phyloP scores from a whole-genome alignment of 352 stramenopile genomes.

The Globisporangium perplexum region DNA sequence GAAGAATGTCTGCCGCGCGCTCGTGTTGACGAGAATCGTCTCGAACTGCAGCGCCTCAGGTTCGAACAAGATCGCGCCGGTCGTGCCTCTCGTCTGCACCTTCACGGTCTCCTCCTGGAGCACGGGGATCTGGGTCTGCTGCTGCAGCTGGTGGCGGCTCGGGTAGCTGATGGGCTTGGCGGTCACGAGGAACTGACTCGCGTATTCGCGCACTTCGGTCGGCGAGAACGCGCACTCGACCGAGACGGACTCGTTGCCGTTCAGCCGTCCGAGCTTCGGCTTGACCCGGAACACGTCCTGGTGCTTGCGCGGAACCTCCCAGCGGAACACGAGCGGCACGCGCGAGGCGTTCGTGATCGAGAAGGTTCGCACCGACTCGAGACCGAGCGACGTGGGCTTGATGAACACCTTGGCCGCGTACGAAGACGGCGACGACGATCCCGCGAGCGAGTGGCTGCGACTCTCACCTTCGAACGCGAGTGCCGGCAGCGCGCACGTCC shows the following conservation, averaged over 20 bases:
- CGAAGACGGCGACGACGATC: not conserved
- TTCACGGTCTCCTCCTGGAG: constrained; percentile 60
- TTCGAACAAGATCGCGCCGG: constrained; percentile 75
- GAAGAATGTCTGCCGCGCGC: constrained; percentile 45
- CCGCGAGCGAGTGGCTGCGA: constrained; percentile 3
- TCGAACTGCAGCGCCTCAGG: constrained; percentile 62
- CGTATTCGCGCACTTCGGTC: constrained; percentile 64
- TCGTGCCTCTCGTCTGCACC: constrained; percentile 66
- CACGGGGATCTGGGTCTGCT: constrained; percentile 23
- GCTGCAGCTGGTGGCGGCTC: constrained; percentile 15
- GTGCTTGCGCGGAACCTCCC: constrained; percentile 56
- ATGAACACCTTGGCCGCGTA: constrained; percentile 58
- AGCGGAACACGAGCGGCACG: constrained; percentile 84
- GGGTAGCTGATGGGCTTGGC: constrained; percentile 71
- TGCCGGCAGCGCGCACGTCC: constrained; percentile 46
- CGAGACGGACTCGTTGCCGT: constrained; percentile 62
- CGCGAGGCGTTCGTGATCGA: constrained; percentile 74
- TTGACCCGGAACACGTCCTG: constrained; percentile 57
- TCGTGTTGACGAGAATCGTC: constrained; percentile 84
- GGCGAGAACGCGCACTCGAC: constrained; percentile 83
- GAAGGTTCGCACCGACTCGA: constrained; percentile 49
- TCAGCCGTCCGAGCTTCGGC: constrained; percentile 69
- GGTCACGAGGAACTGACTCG: constrained; percentile 51
- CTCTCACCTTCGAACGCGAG: constrained; percentile 39
- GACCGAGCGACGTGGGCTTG: constrained; percentile 78